Conservation (phyloP, 192 early-diverging fungal genomes). For the Coemansia sp. region DNA sequence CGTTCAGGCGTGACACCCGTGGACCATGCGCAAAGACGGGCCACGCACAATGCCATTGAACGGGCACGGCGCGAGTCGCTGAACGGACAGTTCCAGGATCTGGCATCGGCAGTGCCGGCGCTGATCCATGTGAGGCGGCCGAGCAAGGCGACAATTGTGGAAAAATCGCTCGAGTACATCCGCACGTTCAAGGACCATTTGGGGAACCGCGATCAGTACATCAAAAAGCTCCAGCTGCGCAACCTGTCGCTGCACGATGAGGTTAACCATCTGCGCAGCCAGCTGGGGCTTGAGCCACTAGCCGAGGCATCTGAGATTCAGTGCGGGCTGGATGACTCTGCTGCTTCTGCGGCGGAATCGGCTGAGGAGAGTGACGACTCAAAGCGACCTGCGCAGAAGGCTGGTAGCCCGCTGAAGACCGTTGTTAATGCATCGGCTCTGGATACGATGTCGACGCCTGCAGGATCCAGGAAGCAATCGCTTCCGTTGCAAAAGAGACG, state of each 20-base stretch:
- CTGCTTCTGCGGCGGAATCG: background rate
- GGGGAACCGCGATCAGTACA: constrained; percentile 49
- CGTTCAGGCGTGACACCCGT: constrained; percentile 8
- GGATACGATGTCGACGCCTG: constrained; percentile 1
- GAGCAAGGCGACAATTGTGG: constrained; percentile 78
- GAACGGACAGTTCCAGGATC: constrained; percentile 77
- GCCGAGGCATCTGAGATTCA: constrained; percentile 26
- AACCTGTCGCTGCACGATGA: constrained; percentile 61
- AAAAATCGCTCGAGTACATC: constrained; percentile 73
- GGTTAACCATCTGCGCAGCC: constrained; percentile 59
- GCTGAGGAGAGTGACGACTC: constrained; percentile 14
- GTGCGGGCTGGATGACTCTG: background rate
- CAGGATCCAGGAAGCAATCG: background rate
- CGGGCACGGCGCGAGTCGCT: constrained; percentile 76
- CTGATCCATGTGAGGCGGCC: constrained; percentile 72
- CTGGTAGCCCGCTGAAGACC: constrained; percentile 8
- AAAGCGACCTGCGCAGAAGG: constrained; percentile 5
- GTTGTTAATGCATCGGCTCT: background rate
- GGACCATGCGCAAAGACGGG: constrained; percentile 64
- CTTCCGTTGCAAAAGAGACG: constrained; percentile 31
- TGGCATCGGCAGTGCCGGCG: constrained; percentile 76
- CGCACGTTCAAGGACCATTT: constrained; percentile 49
- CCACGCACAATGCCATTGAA: constrained; percentile 80
- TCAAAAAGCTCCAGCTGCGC: constrained; percentile 51
- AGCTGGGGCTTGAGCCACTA: constrained; percentile 59